Conservation (phyloP, 495 filamentous ascomycete genomes). For the Durotheca rogersii region DNA sequence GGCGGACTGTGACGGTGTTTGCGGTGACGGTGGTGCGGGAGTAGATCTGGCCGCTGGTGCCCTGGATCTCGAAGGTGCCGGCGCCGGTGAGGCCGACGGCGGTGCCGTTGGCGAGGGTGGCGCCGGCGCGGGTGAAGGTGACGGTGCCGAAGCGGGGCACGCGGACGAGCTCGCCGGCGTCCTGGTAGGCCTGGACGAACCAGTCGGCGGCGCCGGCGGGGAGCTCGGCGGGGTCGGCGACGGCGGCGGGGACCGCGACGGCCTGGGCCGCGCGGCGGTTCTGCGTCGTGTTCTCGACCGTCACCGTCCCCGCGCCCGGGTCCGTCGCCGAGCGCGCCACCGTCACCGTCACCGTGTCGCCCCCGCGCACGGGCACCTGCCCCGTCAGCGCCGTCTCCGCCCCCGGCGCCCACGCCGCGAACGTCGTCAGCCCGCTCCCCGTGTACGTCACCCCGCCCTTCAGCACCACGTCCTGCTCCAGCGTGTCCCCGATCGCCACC, state of each 20-base stretch:
- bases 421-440: slow-evolving; percentile 5
- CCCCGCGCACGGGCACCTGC: not conserved
- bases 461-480: slow-evolving; percentile 6
- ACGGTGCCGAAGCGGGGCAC: slow-evolving; percentile 7
- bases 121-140: slow-evolving; percentile 3
- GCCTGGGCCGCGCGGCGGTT: slow-evolving; percentile 4
- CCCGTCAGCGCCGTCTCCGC: slow-evolving; percentile 4
- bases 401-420: slow-evolving; percentile 4
- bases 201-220: slow-evolving; percentile 6
- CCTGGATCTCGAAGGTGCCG: slow-evolving; percentile 7
- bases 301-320: not conserved
- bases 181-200: slow-evolving; percentile 14
- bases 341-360: slow-evolving; percentile 4
- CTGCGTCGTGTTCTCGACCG: slow-evolving; percentile 8
- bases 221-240: not conserved
- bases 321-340: not conserved
- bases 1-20: slow-evolving; percentile 2
- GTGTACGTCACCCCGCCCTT: slow-evolving; percentile 5
- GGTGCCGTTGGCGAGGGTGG: slow-evolving; percentile 4
- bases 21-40: not conserved
- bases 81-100: not conserved
- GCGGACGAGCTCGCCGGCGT: slow-evolving; percentile 5
- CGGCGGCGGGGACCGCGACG: not conserved
- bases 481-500: slow-evolving; percentile 10
- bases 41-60: slow-evolving; percentile 11